Percentiles rank a stretch among this genome's conserved stretches.
Conservation (phyloP, 345 rosid species). For the Melaleuca alternifolia region DNA sequence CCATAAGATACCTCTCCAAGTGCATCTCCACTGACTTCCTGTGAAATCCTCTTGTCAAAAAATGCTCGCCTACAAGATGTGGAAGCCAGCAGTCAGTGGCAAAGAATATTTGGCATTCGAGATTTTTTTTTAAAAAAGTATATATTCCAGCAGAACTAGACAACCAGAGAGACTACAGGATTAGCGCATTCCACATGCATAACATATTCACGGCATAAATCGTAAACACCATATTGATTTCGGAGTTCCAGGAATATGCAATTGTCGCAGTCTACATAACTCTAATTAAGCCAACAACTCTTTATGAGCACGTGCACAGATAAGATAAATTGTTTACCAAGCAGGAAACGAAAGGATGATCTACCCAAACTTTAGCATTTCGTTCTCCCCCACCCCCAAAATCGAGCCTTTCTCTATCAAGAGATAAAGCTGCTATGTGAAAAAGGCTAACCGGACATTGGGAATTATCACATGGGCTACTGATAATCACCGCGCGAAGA, state of each 20-base stretch:
- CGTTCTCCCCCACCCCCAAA: not conserved
- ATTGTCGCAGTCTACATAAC: not conserved
- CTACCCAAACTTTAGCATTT: not conserved
- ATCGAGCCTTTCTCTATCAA: not conserved
- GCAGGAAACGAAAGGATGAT: not conserved
- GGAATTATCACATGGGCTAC: not conserved
- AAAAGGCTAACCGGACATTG: not conserved
- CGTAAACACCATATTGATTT: not conserved
- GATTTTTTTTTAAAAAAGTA: no score
- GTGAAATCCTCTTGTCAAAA: conserved; percentile 67
- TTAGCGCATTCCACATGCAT: not conserved
- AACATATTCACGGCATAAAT: not conserved
- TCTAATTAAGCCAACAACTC: not conserved
- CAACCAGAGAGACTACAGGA: not conserved
- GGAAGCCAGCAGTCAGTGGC: not conserved
- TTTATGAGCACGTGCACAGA: not conserved
- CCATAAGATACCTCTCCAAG: conserved; percentile 46
- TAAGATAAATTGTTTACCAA: not conserved
- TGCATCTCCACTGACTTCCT: conserved; percentile 75
- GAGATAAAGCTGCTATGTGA: not conserved
- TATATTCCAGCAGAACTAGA: not conserved
- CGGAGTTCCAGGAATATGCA: not conserved
- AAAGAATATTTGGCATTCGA: not conserved
- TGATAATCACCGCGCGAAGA: not conserved
- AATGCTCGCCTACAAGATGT: conserved; percentile 33